Base-by-base conservation (phyloP, 257 asterid genomes). In the Leonotis leonurus region DNA sequence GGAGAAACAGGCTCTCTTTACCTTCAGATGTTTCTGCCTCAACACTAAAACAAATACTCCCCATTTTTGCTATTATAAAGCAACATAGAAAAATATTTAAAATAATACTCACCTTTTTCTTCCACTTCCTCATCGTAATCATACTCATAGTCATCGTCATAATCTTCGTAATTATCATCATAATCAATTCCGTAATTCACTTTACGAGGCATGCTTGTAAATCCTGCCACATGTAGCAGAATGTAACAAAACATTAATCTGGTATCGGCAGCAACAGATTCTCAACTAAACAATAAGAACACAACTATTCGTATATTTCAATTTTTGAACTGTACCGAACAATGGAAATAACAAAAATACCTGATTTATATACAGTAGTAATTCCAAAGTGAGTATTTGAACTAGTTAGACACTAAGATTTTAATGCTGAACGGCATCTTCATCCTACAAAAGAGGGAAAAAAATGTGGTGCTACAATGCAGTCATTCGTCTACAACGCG, bases 201-300 rank as follows among this genome's bases (percentile, higher is more conserved):
- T 77, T 92, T 92, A 49, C 92, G 98, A 67, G 95, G 95, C 98
- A 92, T 92, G 65, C 58, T 65, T 56, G 60, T 61, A 39, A 69
- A 71, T 67, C 75, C 94, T 79, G 72, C 32, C 30, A 55, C 17
- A n/a, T 12, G 29, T 35, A 68, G 6, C 14, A 73, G 29, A 45
- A 48, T 35, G 6, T 8, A 36, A 60, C 60, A 24, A 48, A 55
- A 21, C 50, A 24, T 43, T 33, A 27, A 56, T 6, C 62, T 40
- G 1, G 29, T 10, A 4, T 17, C 62, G 1, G 29, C 17, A 4
- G 26, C 62, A 50, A 5, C 5, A 29, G 21, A 36, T 35, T 58
- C 25, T 32, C 35, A 63, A 35, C 57, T 49, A 4, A 21, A 35
- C 9, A 17, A 12, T 7, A 40, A 11, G 16, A 25, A 29, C 41